A percentile compares a stretch with the other conserved stretches of the same genome.
Evolutionary conservation across 2,329 filamentous ascomycete species (phyloP).

Genomic region (Cordyceps pruinosa): DNA sequence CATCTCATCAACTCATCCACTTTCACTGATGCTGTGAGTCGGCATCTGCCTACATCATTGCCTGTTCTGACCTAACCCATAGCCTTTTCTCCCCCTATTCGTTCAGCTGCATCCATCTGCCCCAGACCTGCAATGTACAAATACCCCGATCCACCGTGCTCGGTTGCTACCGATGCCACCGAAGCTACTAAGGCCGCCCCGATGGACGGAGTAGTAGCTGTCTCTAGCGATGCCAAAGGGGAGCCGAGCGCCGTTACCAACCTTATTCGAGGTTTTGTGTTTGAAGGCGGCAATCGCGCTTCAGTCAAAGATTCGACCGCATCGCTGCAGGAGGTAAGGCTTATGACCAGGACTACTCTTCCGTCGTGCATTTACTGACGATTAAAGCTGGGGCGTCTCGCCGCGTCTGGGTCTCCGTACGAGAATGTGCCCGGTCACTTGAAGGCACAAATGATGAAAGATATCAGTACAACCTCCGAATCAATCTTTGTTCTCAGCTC

Average conservation of each 20-base stretch:
- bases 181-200: background rate
- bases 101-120: background rate
- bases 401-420: background rate
- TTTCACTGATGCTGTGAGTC: background rate
- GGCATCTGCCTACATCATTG: background rate
- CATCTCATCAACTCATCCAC: background rate
- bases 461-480: background rate
- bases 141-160: background rate
- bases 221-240: background rate
- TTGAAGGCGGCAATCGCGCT: background rate
- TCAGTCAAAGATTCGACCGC: background rate
- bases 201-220: background rate
- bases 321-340: background rate
- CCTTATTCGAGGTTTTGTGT: background rate
- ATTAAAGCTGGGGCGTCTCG: background rate
- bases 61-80: background rate
- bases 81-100: background rate
- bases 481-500: slow-evolving; percentile 18
- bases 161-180: background rate
- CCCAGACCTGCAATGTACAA: background rate
- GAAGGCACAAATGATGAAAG: background rate
- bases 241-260: too few species aligned
- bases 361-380: background rate
- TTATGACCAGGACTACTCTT: too few species aligned
- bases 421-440: background rate